Conservation (phyloP, 331 rosid species). For the Quercus phellos region DNA sequence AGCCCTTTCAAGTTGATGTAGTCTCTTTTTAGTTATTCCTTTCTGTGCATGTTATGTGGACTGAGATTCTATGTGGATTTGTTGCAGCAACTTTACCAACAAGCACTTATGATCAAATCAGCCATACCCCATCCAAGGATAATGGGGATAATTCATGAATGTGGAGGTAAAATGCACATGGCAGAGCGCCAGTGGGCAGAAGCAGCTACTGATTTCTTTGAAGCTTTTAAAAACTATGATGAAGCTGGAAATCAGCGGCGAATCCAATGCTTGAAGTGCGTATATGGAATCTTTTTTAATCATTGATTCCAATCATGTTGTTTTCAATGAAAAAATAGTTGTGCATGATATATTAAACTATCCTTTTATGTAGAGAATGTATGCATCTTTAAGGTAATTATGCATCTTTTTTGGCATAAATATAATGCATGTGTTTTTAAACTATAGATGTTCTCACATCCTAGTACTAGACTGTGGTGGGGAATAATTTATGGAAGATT, state of each 20-base stretch:
- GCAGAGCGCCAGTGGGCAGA: conserved; percentile 99
- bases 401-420: too few species aligned
- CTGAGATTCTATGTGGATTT: conserved; percentile 8
- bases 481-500: neutral
- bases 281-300: neutral
- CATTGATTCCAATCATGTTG: neutral
- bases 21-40: neutral
- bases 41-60: conserved; percentile 5
- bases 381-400: too few species aligned
- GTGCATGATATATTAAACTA: too few species aligned
- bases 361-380: too few species aligned
- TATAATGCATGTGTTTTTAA: too few species aligned
- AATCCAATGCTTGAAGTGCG: conserved; percentile 94
- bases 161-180: conserved; percentile 99
- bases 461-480: neutral
- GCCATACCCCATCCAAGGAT: conserved; percentile 99
- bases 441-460: neutral
- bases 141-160: conserved; percentile 97
- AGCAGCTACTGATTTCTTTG: conserved; percentile 97
- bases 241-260: conserved; percentile 99
- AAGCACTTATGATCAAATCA: conserved; percentile 93
- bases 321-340: neutral
- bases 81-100: conserved; percentile 95
- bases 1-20: neutral
- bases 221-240: conserved; percentile 93